These are phyloP conservation scores for Hyaloscypha bicolor DNA, from an alignment of 495 filamentous ascomycete genomes.

Conservation along the genomic window DNA sequence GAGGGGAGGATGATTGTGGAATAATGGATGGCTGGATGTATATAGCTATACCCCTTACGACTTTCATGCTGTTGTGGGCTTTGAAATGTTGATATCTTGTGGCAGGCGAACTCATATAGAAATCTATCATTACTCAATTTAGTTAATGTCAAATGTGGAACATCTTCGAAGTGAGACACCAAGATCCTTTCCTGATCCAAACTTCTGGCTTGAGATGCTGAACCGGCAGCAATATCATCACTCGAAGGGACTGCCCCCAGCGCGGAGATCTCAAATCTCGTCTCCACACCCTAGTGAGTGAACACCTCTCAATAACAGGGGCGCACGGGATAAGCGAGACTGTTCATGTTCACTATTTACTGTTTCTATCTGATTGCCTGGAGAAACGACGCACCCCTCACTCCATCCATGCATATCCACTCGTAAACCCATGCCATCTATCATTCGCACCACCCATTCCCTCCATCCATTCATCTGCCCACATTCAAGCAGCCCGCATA, in stretches of 20 bases:
- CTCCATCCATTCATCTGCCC: neutral
- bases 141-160: neutral
- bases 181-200: too few relatives aligned
- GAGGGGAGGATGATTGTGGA: neutral
- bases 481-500: neutral
- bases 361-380: neutral
- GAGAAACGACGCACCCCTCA: neutral
- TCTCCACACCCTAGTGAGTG: neutral
- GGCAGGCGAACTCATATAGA: neutral
- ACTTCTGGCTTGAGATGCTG: too few relatives aligned
- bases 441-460: neutral
- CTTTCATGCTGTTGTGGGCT: neutral
- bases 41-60: neutral
- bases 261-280: neutral
- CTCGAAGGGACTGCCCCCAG: neutral
- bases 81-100: neutral
- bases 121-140: neutral
- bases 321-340: neutral
- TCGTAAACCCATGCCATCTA: neutral
- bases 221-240: neutral
- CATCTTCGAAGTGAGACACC: neutral
- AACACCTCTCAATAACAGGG: neutral
- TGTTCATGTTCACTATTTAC: neutral
- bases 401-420: neutral
- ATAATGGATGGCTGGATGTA: neutral